A percentile compares a stretch with the other conserved stretches of the same genome.
These are phyloP conservation scores for Entoloma clypeatum DNA, from an alignment of 1,284 basidiomycete species.

Conservation along the genomic window DNA sequence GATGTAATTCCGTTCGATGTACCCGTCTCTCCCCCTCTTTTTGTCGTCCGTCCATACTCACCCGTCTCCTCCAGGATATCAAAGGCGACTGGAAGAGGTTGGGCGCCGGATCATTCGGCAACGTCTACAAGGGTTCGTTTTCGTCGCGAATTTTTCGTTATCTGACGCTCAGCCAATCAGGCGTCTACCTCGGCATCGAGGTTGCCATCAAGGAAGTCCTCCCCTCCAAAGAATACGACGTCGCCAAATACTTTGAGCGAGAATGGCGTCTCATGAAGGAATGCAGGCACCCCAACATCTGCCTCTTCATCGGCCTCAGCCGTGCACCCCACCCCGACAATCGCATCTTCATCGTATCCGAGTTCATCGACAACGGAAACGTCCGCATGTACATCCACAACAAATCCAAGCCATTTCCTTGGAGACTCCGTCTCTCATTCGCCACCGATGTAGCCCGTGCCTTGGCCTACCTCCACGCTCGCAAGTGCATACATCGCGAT, in stretches of 20 bases:
- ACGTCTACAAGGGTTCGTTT: conserved; percentile 79
- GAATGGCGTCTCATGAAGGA: conserved; percentile 95
- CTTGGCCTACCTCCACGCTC: conserved; percentile 94
- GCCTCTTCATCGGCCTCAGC: conserved; percentile 91
- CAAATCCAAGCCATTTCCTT: conserved; percentile 77
- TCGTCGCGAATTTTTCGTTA: conserved; percentile 1
- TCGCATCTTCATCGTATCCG: conserved; percentile 86
- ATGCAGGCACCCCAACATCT: conserved; percentile 86
- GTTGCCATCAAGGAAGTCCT: conserved; percentile 96
- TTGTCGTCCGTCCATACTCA: conserved; percentile 8
- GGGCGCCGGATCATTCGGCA: conserved; percentile 89
- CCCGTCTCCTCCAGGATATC: conserved; percentile 65
- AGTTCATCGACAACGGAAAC: conserved; percentile 86
- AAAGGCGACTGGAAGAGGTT: conserved; percentile 85
- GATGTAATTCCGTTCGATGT: conserved; percentile 82
- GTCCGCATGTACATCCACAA: conserved; percentile 85
- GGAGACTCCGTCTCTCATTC: conserved; percentile 89
- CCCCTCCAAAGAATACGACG: conserved; percentile 86
- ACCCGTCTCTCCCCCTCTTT: conserved; percentile 22
- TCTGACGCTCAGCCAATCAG: conserved; percentile 35
- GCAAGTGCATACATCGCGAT: conserved; percentile 85
- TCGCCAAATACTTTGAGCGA: conserved; percentile 95
- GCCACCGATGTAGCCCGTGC: conserved; percentile 92
- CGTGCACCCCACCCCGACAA: conserved; percentile 80
- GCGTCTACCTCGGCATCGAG: conserved; percentile 89